Base-by-base conservation (phyloP, 2,329 filamentous ascomycete species). In the Leptosphaerulina australis region DNA sequence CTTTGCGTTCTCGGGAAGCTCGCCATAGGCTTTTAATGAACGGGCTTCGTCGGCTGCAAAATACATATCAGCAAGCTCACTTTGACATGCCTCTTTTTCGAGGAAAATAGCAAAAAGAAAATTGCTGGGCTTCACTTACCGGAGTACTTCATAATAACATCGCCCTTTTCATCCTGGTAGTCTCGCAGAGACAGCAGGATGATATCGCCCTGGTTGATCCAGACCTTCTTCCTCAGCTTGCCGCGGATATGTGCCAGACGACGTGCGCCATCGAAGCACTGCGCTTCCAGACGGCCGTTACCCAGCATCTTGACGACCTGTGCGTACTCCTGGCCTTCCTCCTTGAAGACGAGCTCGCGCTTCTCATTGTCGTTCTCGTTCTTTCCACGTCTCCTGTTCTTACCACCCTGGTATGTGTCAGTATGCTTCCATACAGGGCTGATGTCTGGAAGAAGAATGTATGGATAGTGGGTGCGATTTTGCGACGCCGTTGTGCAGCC, bases 341-440 rank as follows among this genome's bases (percentile, higher is more conserved):
- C 94, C 81, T 97, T 97, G 87, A 97, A 97, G 71, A 91, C 93
- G 70, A 97, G 84, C 78, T 97, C 93, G 77, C 93, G 92, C 84
- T 97, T 97, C 81, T 97, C 92, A 74, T 97, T 96, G 82, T 97
- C 94, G 62, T 72, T 73, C 81, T 96, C 91, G 84, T 96, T 96
- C 88, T 97, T 97, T 80, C 93, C 93, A 81, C 94, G 86, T 85
- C 93, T 88, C 79, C 93, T 83, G 81, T 97, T 97, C 85, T 97
- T 97, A 81, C 93, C 93, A 77, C 93, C 93, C 91, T 94, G 47
- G 29, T 31, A 9, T 12, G 4, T 35, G 56, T 66, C 48, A 71
- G 62, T 20, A n/a, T 41, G 31, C 5, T 2, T 2, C 2, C 11
- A n/a, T 5, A 5, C 2, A 14, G 8, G 5, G 26, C 30, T 24